phyloP scores from a whole-genome alignment of 169 alveolate genomes.

The Perkinsus chesapeaki region DNA sequence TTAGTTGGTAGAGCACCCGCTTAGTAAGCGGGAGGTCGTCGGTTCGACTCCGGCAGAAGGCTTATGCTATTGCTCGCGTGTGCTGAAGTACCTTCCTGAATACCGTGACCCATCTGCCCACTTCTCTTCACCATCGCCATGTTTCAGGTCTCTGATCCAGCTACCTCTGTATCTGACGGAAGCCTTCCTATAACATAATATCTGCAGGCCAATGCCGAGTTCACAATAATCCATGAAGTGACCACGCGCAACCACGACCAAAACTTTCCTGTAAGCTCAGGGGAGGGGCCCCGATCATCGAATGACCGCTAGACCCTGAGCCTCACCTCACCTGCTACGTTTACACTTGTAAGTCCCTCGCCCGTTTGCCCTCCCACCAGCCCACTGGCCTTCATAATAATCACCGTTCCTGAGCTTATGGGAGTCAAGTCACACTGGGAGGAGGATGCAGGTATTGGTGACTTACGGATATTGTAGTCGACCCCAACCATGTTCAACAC shows the following conservation, averaged over 20 bases:
- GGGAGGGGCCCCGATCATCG: too few species aligned
- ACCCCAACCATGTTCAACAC: background rate
- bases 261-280: too few species aligned
- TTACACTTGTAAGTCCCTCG: background rate
- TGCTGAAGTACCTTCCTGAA: background rate
- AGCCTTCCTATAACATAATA: background rate
- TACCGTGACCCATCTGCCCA: background rate
- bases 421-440: background rate
- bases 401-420: background rate
- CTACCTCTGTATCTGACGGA: background rate
- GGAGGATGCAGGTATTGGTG: background rate
- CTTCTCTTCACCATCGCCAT: background rate
- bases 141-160: background rate
- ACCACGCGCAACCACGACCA: too few species aligned
- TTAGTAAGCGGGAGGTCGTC: conserved; percentile 5
- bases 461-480: background rate
- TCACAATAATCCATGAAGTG: too few species aligned
- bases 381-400: background rate
- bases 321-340: background rate
- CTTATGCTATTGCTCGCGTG: background rate
- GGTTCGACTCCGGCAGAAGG: conserved; percentile 4
- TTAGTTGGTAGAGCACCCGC: conserved; percentile 5
- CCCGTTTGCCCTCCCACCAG: background rate
- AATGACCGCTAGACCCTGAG: too few species aligned
- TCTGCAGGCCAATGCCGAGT: background rate